These are phyloP conservation scores for Urostyla sp. DNA, from an alignment of 73 alveolate genomes.

Conservation along the genomic window DNA sequence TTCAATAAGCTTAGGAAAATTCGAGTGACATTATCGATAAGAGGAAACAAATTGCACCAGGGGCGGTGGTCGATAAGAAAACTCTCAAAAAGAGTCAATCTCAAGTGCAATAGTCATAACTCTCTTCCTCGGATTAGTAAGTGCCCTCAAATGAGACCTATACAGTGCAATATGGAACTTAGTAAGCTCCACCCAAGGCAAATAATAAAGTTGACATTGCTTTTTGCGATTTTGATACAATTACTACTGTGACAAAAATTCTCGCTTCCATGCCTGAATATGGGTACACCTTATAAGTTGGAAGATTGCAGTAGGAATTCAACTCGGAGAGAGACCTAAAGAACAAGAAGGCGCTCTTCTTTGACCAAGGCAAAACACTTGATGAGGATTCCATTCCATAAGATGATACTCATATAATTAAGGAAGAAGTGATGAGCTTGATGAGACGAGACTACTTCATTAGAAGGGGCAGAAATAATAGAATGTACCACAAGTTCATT, in stretches of 20 bases:
- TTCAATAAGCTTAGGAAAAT: too few species aligned
- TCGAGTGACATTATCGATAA: too few species aligned
- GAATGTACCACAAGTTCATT: slow-evolving; percentile 6
- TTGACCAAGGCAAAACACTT: neutral
- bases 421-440: slow-evolving; percentile 21
- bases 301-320: neutral
- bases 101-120: neutral
- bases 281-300: neutral
- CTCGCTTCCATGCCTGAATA: neutral
- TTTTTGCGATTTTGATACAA: neutral
- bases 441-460: slow-evolving; percentile 1
- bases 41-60: too few species aligned
- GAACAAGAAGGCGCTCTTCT: neutral
- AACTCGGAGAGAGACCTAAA: neutral
- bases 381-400: neutral
- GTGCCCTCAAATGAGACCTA: neutral
- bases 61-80: neutral
- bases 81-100: neutral
- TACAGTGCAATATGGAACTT: neutral
- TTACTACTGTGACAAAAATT: neutral
- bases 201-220: neutral
- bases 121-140: neutral
- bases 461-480: slow-evolving; percentile 23
- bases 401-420: neutral
- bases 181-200: too few species aligned